Evolutionary conservation across 139 green algal genomes (phyloP).

Genomic region (Limnomonas spitsbergensis): DNA sequence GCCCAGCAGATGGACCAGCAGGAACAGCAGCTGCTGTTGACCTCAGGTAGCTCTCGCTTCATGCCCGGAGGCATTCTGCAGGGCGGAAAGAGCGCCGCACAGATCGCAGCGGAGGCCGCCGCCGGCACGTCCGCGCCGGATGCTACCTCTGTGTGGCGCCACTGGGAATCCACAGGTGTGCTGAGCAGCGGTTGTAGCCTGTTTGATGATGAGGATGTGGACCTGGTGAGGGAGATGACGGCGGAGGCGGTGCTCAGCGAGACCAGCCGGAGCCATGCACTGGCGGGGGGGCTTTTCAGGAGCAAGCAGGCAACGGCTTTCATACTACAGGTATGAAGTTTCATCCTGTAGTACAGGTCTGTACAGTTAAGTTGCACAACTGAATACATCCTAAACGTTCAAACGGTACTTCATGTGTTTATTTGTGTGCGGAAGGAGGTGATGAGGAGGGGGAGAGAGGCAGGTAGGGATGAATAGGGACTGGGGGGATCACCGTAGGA

Average conservation of each 20-base stretch:
- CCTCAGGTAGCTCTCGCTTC: background rate
- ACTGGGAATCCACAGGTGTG: background rate
- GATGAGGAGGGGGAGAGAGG: too few relatives aligned
- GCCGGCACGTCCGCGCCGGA: background rate
- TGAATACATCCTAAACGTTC: too few relatives aligned
- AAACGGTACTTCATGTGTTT: too few relatives aligned
- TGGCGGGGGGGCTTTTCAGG: background rate
- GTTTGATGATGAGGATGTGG: constrained; percentile 8
- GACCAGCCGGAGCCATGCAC: too few relatives aligned
- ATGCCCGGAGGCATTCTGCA: background rate
- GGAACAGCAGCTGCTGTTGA: background rate
- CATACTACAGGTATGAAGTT: background rate
- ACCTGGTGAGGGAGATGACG: constrained; percentile 6
- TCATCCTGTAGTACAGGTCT: too few relatives aligned
- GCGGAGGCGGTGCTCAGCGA: background rate
- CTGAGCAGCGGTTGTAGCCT: background rate
- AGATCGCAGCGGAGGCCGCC: background rate
- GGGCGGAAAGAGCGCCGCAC: background rate
- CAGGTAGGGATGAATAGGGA: too few relatives aligned
- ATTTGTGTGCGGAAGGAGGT: too few relatives aligned
- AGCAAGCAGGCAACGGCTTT: background rate
- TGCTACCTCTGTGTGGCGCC: background rate
- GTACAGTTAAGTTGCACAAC: too few relatives aligned
- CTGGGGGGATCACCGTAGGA: too few relatives aligned
- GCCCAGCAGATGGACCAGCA: background rate